phyloP scores from a whole-genome alignment of 1,284 basidiomycete species.

The Thelephora terrestris region DNA sequence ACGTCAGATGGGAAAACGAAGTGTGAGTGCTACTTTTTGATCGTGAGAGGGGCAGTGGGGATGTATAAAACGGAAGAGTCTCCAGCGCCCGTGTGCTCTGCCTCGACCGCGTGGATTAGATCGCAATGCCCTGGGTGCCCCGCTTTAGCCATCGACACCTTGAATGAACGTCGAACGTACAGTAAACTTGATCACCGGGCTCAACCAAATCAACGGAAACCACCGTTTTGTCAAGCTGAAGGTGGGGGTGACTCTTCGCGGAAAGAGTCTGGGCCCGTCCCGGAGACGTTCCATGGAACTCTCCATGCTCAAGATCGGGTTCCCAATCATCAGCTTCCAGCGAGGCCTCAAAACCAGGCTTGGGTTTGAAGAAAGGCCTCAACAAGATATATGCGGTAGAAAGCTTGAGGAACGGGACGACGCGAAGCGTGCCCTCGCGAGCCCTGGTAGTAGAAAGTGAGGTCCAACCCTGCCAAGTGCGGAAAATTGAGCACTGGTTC shows the following conservation, averaged over 20 bases:
- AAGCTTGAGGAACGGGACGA: conserved; percentile 47
- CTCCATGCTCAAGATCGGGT: conserved; percentile 44
- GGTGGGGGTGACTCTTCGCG: conserved; percentile 59
- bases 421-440: conserved; percentile 55
- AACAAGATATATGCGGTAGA: conserved; percentile 63
- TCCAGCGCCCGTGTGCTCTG: conserved; percentile 42
- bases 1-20: background rate
- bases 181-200: conserved; percentile 73
- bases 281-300: conserved; percentile 54
- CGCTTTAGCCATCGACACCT: background rate
- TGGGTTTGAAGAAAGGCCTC: conserved; percentile 62
- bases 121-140: conserved; percentile 46
- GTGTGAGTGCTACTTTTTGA: conserved; percentile 38
- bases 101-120: conserved; percentile 65
- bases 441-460: conserved; percentile 53
- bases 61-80: conserved; percentile 78
- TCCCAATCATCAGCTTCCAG: conserved; percentile 47
- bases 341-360: conserved; percentile 11
- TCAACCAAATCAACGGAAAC: conserved; percentile 41
- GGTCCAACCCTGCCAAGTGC: conserved; percentile 75
- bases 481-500: conserved; percentile 63
- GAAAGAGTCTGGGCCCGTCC: conserved; percentile 59
- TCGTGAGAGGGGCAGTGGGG: conserved; percentile 63
- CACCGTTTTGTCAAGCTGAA: conserved; percentile 45
- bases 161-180: conserved; percentile 24